phyloP scores from a whole-genome alignment of 306 rosid species.

The Sicyos edulis region DNA sequence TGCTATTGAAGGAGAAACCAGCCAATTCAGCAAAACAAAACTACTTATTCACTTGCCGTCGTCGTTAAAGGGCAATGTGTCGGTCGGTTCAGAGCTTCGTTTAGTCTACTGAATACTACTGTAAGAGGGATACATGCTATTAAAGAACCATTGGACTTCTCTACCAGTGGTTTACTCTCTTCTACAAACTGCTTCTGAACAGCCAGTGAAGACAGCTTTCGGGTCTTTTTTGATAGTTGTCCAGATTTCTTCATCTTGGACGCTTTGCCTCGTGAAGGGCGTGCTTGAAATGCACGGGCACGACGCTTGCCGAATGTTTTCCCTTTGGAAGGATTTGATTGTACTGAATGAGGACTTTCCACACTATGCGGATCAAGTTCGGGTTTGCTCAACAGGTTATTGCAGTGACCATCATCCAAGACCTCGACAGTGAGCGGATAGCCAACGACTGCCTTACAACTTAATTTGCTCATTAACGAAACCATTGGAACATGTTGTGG shows the following conservation, averaged over 20 bases:
- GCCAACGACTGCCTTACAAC: conserved; percentile 81
- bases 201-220: conserved; percentile 76
- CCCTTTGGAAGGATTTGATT: conserved; percentile 29
- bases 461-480: conserved; percentile 83
- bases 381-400: conserved; percentile 32
- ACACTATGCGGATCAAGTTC: conserved; percentile 21
- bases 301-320: conserved; percentile 39
- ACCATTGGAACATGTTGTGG: conserved; percentile 88
- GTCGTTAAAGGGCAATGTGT: conserved; percentile 34
- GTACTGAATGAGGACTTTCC: conserved; percentile 22
- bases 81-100: conserved; percentile 67
- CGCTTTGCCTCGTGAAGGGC: conserved; percentile 33
- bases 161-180: conserved; percentile 46
- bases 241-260: conserved; percentile 59
- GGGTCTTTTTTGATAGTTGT: conserved; percentile 56
- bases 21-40: conserved; percentile 9
- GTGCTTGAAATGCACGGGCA: conserved; percentile 17
- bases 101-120: conserved; percentile 79
- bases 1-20: background rate
- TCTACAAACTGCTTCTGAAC: conserved; percentile 56
- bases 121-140: conserved; percentile 80
- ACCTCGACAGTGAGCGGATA: conserved; percentile 76
- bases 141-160: conserved; percentile 58
- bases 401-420: conserved; percentile 54
- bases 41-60: conserved; percentile 35